Evolutionary conservation across 2,329 filamentous ascomycete genomes (phyloP).

Genomic region (Phaeomoniella chlamydospora): DNA sequence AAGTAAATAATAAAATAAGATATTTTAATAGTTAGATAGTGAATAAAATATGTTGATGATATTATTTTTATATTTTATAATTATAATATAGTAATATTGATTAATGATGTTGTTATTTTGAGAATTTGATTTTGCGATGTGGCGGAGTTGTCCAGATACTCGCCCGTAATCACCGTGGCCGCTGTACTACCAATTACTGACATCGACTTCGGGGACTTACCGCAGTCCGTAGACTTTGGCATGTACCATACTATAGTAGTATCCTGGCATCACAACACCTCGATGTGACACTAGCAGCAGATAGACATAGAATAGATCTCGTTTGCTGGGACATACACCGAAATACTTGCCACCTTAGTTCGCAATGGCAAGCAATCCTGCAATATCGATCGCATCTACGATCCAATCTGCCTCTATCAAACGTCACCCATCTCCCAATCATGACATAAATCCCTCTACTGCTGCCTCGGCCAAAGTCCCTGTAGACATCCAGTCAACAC

Average conservation of each 20-base stretch:
- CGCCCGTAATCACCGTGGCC: background rate
- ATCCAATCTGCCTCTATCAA: slow-evolving; percentile 72
- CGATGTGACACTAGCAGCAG: background rate
- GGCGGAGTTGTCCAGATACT: no score
- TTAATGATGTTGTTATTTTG: no score
- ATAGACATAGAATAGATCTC: background rate
- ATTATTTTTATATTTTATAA: no score
- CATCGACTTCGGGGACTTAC: background rate
- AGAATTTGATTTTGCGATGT: no score
- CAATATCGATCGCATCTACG: slow-evolving; percentile 59
- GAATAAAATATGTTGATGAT: no score
- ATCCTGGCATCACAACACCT: no score
- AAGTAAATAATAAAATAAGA: no score
- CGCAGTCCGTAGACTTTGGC: no score
- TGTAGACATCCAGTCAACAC: slow-evolving; percentile 22
- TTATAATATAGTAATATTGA: no score
- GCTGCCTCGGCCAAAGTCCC: slow-evolving; percentile 53
- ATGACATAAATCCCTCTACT: slow-evolving; percentile 72
- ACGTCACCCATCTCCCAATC: slow-evolving; percentile 50
- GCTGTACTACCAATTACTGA: background rate
- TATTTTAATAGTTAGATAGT: no score
- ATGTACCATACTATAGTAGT: no score
- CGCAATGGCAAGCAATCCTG: slow-evolving; percentile 41
- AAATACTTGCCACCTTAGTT: background rate
- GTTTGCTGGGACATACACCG: background rate